Evolutionary conservation across 331 rosid species (phyloP).

Genomic region (Prunus yedoensis): DNA sequence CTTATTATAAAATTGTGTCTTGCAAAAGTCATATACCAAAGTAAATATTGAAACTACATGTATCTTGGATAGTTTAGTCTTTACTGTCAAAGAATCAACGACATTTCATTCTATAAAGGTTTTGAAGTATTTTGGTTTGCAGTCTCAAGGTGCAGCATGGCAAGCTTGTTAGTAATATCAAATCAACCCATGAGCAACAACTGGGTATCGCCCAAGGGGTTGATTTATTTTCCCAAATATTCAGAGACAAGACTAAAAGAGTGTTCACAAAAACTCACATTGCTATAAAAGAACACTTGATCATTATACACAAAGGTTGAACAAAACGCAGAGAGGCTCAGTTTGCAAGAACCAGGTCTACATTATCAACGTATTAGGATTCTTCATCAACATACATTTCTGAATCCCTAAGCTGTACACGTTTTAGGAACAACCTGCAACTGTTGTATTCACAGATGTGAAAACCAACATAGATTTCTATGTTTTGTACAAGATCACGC

Average conservation of each 20-base stretch:
- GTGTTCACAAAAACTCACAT: not conserved
- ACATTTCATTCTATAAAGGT: not conserved
- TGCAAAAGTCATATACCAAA: not conserved
- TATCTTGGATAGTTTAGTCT: not conserved
- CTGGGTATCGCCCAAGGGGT: too few relatives aligned
- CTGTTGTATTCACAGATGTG: slow-evolving; percentile 31
- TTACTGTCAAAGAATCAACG: not conserved
- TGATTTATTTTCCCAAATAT: too few relatives aligned
- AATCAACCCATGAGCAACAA: too few relatives aligned
- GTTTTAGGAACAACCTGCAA: slow-evolving; percentile 14
- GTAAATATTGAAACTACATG: not conserved
- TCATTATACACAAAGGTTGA: not conserved
- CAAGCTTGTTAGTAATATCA: too few relatives aligned
- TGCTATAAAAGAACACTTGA: not conserved
- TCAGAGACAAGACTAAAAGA: not conserved
- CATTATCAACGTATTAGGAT: not conserved
- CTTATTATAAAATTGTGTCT: not conserved
- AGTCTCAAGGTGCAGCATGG: not conserved
- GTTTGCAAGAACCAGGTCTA: not conserved
- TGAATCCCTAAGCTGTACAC: slow-evolving; percentile 6
- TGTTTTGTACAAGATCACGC: slow-evolving; percentile 15
- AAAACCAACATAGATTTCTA: not conserved
- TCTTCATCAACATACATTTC: slow-evolving; percentile 8
- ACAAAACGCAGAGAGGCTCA: not conserved
- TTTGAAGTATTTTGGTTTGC: not conserved